These are phyloP conservation scores for Trichothecium roseum DNA, from an alignment of 2,329 filamentous ascomycete species.

Conservation along the genomic window DNA sequence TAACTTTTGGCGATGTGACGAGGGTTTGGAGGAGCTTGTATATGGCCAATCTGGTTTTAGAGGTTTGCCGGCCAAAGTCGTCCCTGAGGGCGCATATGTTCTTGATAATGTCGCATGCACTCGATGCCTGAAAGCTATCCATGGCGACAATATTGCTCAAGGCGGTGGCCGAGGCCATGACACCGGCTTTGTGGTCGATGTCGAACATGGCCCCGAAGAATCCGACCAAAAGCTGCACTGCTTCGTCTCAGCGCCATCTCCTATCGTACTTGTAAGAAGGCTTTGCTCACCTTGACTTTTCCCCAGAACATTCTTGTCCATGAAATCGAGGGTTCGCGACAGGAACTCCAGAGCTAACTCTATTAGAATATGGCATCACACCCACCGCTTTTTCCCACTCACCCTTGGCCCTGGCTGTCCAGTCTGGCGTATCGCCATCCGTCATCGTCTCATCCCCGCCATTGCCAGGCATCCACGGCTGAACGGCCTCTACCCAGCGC, in stretches of 20 bases:
- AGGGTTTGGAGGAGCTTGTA: slow-evolving; percentile 38
- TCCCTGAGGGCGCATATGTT: slow-evolving; percentile 40
- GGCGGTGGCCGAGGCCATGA: slow-evolving; percentile 42
- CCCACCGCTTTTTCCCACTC: not conserved
- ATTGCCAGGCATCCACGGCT: slow-evolving; percentile 40
- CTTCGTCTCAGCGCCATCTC: not conserved
- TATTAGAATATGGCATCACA: not conserved
- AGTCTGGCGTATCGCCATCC: slow-evolving; percentile 33
- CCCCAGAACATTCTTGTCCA: slow-evolving; percentile 35
- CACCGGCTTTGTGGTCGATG: slow-evolving; percentile 48
- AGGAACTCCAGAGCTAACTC: slow-evolving; percentile 44
- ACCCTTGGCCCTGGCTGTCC: slow-evolving; percentile 45
- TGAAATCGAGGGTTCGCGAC: slow-evolving; percentile 38
- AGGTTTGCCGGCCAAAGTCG: slow-evolving; percentile 44
- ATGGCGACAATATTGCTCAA: slow-evolving; percentile 37
- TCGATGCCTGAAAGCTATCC: slow-evolving; percentile 38
- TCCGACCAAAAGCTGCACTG: slow-evolving; percentile 33
- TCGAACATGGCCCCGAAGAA: slow-evolving; percentile 51
- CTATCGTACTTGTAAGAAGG: not conserved
- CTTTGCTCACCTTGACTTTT: slow-evolving; percentile 33
- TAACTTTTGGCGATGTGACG: slow-evolving; percentile 29
- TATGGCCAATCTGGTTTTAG: slow-evolving; percentile 39
- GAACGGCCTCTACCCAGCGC: slow-evolving; percentile 45
- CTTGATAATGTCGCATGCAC: slow-evolving; percentile 36
- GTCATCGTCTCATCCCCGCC: slow-evolving; percentile 23